Conservation (phyloP, 768 basidiomycete species). For the Auriscalpium vulgare region DNA sequence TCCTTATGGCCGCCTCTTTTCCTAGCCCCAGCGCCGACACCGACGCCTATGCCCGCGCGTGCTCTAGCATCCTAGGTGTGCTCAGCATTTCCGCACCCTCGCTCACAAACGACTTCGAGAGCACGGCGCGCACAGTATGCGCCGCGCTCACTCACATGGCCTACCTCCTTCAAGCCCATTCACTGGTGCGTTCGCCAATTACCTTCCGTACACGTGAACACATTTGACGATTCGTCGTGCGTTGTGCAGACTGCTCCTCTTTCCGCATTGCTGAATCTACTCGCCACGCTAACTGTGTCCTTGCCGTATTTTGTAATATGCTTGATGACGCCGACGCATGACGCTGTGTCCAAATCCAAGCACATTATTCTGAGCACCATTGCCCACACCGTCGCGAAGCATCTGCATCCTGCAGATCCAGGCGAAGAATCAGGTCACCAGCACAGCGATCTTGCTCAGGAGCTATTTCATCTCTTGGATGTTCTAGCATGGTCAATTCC, state of each 20-base stretch:
- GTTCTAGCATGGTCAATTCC: not conserved
- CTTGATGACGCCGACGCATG: not conserved
- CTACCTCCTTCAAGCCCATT: conserved; percentile 1
- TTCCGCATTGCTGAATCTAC: conserved; percentile 7
- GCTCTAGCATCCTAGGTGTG: conserved; percentile 8
- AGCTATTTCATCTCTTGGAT: not conserved
- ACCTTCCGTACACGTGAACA: not conserved
- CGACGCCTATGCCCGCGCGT: conserved; percentile 2
- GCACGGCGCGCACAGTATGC: not conserved
- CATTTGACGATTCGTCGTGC: not conserved
- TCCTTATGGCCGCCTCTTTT: conserved; percentile 6
- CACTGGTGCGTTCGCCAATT: conserved; percentile 1
- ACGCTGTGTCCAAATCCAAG: not conserved
- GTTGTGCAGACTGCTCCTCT: conserved; percentile 5
- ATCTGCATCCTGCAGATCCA: not conserved
- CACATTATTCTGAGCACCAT: not conserved
- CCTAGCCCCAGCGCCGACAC: not conserved
- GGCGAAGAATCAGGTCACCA: not conserved
- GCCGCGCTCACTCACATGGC: conserved; percentile 10
- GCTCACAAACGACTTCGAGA: not conserved
- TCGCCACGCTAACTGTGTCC: conserved; percentile 8
- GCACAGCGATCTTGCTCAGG: not conserved
- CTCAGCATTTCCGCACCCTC: not conserved
- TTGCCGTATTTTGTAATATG: conserved; percentile 6
- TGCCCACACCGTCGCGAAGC: not conserved